Base-by-base conservation (phyloP, 352 stramenopile genomes). In the Globisporangium carolinianum region DNA sequence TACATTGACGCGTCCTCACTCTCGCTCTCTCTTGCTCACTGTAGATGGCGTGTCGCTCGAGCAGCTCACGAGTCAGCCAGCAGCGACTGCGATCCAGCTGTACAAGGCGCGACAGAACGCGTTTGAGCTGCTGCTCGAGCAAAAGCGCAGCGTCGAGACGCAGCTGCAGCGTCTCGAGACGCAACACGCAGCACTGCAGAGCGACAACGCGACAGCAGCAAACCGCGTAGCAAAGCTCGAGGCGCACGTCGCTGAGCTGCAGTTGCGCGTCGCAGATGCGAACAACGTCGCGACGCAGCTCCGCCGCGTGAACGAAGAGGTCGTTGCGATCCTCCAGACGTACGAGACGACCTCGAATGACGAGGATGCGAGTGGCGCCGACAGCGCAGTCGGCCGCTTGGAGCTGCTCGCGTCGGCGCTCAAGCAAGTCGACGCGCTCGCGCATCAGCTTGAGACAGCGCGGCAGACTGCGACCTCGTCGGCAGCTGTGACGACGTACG, bases 321-420 rank as follows among this genome's bases (percentile, higher is more conserved):
- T 90, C 17, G 65, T 86, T 37, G 70, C 75, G 51, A 76, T 90
- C 36, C 63, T 91, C 32, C 65, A 86, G 58, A 82, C 75, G 5
- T 90, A 87, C 60, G 71, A 74, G 32, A 84, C 78, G 47, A 72
- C 68, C 59, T 51, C 67, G 6, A 32, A 32, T 32, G 76, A 83
- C 15, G 71, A 82, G 39, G 50, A 70, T 32, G 59, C 71, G 36
- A 57, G 67, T 36, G 51, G 53, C 24, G 60, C 47, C 11, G 60
- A 71, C 12, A 46, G 72, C 17, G 67, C 65, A 36, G 62, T 60
- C 17, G 67, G 71, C 46, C 69, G 68, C 35, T 54, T 87, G 39
- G 46, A 68, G 32, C 49, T 83, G 39, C 48, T 90, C n/a, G 66
- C 83, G 32, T 72, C 66, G 6, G 71, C 69, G 5, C 56, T 88